Percentiles rank a stretch among this genome's conserved stretches.
phyloP scores from a whole-genome alignment of 441 rosid genomes.

The Brassica balearica region DNA sequence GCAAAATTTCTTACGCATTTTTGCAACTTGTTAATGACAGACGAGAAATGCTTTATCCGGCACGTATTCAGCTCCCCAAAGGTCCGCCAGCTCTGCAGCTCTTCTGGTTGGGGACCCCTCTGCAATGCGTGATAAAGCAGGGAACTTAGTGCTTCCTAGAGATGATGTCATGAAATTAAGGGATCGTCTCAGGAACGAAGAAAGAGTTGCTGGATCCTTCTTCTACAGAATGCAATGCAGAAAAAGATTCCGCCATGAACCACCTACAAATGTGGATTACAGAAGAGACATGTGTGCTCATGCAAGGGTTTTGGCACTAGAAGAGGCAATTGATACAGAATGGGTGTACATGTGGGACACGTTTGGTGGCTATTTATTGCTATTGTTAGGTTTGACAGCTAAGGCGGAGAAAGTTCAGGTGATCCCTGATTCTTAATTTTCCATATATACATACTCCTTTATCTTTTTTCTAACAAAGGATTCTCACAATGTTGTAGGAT shows the following conservation, averaged over 20 bases:
- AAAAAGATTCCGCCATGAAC: constrained; percentile 65
- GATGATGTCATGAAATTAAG: constrained; percentile 99
- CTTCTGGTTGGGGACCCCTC: constrained; percentile 99
- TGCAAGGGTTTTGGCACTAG: constrained; percentile 97
- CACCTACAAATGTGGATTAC: constrained; percentile 71
- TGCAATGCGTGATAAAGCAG: constrained; percentile 95
- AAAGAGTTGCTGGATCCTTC: constrained; percentile 82
- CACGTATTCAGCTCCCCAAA: constrained; percentile 99
- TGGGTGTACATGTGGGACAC: constrained; percentile 99
- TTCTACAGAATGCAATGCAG: constrained; percentile 69
- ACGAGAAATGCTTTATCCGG: constrained; percentile 99
- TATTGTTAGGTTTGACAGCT: constrained; percentile 98
- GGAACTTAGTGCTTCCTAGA: constrained; percentile 98
- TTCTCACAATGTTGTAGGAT: constrained; percentile 62
- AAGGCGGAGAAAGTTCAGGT: constrained; percentile 99
- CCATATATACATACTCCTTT: constrained; percentile 25
- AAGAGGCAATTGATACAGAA: constrained; percentile 99
- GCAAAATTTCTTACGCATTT: constrained; percentile 18
- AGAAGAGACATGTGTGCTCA: constrained; percentile 99
- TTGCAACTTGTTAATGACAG: constrained; percentile 56
- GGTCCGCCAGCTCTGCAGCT: constrained; percentile 99
- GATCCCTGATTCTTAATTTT: constrained; percentile 37
- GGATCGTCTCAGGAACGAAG: constrained; percentile 98
- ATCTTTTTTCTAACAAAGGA: constrained; percentile 21
- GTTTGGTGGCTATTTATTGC: constrained; percentile 98